A percentile compares a stretch with the other conserved stretches of the same genome.
Evolutionary conservation across 2,329 filamentous ascomycete genomes (phyloP).

Genomic region (Dichotomopilus funicola): DNA sequence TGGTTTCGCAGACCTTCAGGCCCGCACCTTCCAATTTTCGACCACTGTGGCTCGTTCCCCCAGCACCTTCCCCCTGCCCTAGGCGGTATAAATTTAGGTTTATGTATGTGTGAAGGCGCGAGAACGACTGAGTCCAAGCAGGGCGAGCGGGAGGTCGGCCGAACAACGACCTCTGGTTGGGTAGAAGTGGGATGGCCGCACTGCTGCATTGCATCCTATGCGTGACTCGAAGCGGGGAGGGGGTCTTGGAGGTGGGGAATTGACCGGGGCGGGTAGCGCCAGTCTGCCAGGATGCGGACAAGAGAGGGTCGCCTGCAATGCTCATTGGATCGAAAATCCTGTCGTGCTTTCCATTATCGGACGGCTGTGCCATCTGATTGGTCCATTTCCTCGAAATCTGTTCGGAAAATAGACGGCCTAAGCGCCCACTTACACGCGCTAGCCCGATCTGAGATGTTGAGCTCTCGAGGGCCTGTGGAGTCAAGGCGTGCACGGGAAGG

Average conservation of each 20-base stretch:
- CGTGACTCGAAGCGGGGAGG: conserved; percentile 8
- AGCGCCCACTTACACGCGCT: conserved; percentile 22
- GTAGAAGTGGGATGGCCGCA: conserved; percentile 19
- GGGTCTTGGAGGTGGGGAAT: conserved; percentile 3
- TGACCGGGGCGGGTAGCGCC: neutral
- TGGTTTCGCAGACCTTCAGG: neutral
- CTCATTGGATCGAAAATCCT: conserved; percentile 29
- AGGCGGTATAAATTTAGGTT: conserved; percentile 27
- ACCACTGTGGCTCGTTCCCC: conserved; percentile 9
- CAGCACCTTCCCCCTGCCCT: conserved; percentile 6
- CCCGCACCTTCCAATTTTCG: neutral
- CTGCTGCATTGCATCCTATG: conserved; percentile 17
- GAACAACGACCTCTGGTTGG: conserved; percentile 29
- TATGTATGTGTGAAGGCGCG: conserved; percentile 13
- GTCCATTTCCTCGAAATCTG: conserved; percentile 11
- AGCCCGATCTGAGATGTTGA: conserved; percentile 13
- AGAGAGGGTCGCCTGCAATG: conserved; percentile 14
- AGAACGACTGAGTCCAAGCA: conserved; percentile 13
- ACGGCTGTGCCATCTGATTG: conserved; percentile 25
- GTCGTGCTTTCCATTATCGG: conserved; percentile 25
- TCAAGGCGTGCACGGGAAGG: conserved; percentile 8
- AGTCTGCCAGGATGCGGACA: conserved; percentile 12
- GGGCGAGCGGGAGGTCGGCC: conserved; percentile 24
- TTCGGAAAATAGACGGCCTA: conserved; percentile 22
- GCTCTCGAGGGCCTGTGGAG: neutral